phyloP scores from a whole-genome alignment of 306 rosid species.

The Argentina anserina region DNA sequence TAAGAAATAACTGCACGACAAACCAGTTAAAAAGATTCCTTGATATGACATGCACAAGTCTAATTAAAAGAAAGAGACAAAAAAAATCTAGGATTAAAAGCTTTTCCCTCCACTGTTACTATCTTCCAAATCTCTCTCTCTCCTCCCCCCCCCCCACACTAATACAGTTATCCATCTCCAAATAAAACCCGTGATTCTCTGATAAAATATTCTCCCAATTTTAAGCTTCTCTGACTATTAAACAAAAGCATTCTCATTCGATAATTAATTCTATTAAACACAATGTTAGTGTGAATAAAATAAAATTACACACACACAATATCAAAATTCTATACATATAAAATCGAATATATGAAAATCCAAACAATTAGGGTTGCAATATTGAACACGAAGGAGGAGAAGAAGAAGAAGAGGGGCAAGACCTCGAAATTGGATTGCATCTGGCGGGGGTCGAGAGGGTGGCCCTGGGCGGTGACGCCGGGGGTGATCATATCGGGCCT shows the following conservation, averaged over 20 bases:
- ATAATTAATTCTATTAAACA: background rate
- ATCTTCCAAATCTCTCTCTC: background rate
- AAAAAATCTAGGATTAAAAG: too few species aligned
- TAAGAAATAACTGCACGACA: background rate
- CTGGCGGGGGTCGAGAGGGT: constrained; percentile 53
- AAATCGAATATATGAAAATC: too few species aligned
- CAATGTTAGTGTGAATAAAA: too few species aligned
- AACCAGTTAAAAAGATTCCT: background rate
- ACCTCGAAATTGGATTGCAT: constrained; percentile 63
- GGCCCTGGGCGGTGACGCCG: constrained; percentile 58
- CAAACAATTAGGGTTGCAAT: background rate
- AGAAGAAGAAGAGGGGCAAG: background rate
- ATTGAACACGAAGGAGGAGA: too few species aligned
- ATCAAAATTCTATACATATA: too few species aligned
- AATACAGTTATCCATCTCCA: background rate
- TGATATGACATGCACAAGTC: background rate
- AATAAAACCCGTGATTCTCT: too few species aligned
- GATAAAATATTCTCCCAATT: too few species aligned
- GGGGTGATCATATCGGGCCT: constrained; percentile 75
- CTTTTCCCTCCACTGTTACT: too few species aligned
- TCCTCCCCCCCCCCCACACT: too few species aligned
- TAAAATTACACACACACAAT: too few species aligned
- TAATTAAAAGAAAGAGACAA: too few species aligned
- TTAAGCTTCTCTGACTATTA: too few species aligned
- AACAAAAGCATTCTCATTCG: background rate